A percentile compares a stretch with the other conserved stretches of the same genome.
Conservation (phyloP, 768 basidiomycete species). For the Phaeolepiota aurea region DNA sequence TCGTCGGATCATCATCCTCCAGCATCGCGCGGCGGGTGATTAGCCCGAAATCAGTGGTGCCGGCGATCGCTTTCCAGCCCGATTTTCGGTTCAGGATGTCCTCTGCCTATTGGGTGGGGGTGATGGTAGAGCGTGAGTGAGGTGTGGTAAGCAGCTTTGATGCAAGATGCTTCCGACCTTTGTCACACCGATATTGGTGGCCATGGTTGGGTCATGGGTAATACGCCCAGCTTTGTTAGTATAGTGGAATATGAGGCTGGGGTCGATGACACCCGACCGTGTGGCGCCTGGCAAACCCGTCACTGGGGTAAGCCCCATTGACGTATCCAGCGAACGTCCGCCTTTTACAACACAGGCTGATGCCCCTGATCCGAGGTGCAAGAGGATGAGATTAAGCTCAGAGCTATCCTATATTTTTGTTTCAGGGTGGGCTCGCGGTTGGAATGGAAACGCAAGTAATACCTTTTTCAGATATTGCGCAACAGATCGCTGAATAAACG, state of each 20-base stretch:
- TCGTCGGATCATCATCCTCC: slow-evolving; percentile 11
- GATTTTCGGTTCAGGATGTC: slow-evolving; percentile 67
- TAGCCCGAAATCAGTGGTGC: slow-evolving; percentile 74
- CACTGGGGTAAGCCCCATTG: slow-evolving; percentile 90
- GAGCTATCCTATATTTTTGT: neutral
- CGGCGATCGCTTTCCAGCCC: slow-evolving; percentile 73
- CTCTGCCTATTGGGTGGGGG: slow-evolving; percentile 37
- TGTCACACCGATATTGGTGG: slow-evolving; percentile 45
- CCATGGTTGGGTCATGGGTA: slow-evolving; percentile 41
- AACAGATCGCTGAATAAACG: slow-evolving; percentile 60
- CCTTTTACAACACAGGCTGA: slow-evolving; percentile 68
- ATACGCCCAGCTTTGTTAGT: slow-evolving; percentile 45
- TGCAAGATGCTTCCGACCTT: too few relatives aligned
- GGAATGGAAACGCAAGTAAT: slow-evolving; percentile 21
- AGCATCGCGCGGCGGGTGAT: slow-evolving; percentile 43
- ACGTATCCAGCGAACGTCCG: slow-evolving; percentile 76
- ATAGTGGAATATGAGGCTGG: slow-evolving; percentile 83
- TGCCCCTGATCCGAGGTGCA: slow-evolving; percentile 90
- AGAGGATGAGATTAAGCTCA: slow-evolving; percentile 65
- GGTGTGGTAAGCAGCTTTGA: too few relatives aligned
- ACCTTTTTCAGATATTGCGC: slow-evolving; percentile 53
- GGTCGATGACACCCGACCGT: slow-evolving; percentile 76
- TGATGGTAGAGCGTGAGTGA: too few relatives aligned
- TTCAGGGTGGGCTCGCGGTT: slow-evolving; percentile 7
- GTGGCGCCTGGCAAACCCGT: slow-evolving; percentile 86